A percentile compares a stretch with the other conserved stretches of the same genome.
These are phyloP conservation scores for Malus sylvestris DNA, from an alignment of 306 rosid species.

Conservation along the genomic window DNA sequence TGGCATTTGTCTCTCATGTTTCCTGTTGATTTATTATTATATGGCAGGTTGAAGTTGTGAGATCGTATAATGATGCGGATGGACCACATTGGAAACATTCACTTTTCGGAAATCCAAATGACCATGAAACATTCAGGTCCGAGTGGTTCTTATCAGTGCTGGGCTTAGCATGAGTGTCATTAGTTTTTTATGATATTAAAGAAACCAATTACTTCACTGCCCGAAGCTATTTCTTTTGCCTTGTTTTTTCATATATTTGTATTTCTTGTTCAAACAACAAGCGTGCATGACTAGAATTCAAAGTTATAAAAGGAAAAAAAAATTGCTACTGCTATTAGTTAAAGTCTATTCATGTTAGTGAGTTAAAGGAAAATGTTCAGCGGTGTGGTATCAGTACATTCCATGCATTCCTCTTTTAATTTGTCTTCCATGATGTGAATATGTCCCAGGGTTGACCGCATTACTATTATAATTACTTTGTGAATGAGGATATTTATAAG, in stretches of 20 bases:
- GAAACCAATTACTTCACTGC: neutral
- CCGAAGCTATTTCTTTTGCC: neutral
- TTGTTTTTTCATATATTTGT: too few species aligned
- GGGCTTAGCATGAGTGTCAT: neutral
- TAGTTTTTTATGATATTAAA: neutral
- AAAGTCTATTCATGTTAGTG: neutral
- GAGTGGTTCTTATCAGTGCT: neutral
- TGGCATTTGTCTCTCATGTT: conserved; percentile 16
- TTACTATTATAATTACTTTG: neutral
- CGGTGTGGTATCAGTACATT: neutral
- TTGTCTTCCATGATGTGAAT: neutral
- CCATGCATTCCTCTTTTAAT: neutral
- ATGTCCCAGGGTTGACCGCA: neutral
- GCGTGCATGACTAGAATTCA: neutral
- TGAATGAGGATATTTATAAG: neutral
- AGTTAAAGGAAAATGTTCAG: neutral
- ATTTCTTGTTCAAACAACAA: neutral
- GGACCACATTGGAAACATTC: conserved; percentile 93
- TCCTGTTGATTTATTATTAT: conserved; percentile 18
- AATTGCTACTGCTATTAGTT: neutral
- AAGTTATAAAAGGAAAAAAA: neutral
- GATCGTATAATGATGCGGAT: conserved; percentile 74
- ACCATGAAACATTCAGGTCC: conserved; percentile 88
- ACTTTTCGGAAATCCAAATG: conserved; percentile 95
- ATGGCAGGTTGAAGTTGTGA: conserved; percentile 82